phyloP scores from a whole-genome alignment of 495 filamentous ascomycete species.

The Amphirosellinia nigrospora region DNA sequence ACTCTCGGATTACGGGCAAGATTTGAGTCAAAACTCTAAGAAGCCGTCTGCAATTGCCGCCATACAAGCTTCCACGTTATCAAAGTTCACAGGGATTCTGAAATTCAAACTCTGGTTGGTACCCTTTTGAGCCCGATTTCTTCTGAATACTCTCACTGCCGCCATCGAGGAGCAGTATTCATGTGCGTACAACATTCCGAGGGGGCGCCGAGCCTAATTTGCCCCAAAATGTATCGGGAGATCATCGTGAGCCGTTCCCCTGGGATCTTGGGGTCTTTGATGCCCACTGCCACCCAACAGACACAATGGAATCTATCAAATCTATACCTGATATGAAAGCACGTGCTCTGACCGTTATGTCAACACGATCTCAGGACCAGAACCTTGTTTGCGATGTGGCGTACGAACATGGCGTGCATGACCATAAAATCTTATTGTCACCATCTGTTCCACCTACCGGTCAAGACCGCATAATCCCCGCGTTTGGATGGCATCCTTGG shows the following conservation, averaged over 20 bases:
- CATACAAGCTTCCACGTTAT: conserved; percentile 5
- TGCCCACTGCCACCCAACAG: conserved; percentile 98
- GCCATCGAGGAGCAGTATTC: neutral
- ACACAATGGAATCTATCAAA: conserved; percentile 78
- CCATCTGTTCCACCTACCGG: conserved; percentile 14
- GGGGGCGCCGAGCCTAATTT: neutral
- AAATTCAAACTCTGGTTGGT: neutral
- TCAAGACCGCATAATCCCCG: conserved; percentile 64
- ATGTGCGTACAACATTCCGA: conserved; percentile 23
- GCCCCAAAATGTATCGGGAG: conserved; percentile 17
- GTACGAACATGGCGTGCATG: conserved; percentile 44
- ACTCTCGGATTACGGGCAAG: no score
- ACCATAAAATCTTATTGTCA: conserved; percentile 25
- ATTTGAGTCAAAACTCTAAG: neutral
- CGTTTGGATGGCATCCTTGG: conserved; percentile 99
- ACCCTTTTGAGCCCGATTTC: neutral
- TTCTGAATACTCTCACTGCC: neutral
- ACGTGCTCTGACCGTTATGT: conserved; percentile 81
- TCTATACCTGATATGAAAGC: conserved; percentile 79
- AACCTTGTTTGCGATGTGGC: conserved; percentile 77
- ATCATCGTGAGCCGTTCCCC: conserved; percentile 59
- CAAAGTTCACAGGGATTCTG: neutral
- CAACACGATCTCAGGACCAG: conserved; percentile 87
- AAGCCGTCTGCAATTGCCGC: neutral
- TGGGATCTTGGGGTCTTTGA: conserved; percentile 89